Evolutionary conservation across 371 early-diverging fungal species (phyloP).

Genomic region (Hamiltosporidium magnivora): DNA sequence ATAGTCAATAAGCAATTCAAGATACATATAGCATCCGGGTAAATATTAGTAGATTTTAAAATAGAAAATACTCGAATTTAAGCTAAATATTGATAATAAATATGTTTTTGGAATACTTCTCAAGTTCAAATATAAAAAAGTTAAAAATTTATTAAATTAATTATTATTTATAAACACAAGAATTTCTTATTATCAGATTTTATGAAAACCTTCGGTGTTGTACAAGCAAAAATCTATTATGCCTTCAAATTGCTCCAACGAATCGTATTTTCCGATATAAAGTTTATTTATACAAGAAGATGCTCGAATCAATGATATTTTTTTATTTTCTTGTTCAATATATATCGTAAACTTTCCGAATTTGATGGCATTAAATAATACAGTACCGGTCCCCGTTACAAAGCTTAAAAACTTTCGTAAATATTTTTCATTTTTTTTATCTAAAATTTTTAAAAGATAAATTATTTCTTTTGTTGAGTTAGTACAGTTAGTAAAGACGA

Average conservation of each 20-base stretch:
- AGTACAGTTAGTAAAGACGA: constrained; percentile 7
- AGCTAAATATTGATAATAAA: no score
- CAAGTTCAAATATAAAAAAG: no score
- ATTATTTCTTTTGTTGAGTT: constrained; percentile 11
- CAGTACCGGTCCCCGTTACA: constrained; percentile 23
- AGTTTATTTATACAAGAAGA: constrained; percentile 21
- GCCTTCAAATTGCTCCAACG: constrained; percentile 13
- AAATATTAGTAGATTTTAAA: no score
- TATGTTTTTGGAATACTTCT: no score
- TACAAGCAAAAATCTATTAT: constrained; percentile 13
- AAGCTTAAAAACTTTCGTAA: constrained; percentile 21
- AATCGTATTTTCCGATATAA: constrained; percentile 16
- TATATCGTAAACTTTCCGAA: constrained; percentile 4
- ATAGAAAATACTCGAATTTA: no score
- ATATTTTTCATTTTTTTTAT: constrained; percentile 10
- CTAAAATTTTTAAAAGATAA: constrained; percentile 24
- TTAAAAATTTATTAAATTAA: no score
- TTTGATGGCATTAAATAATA: constrained; percentile 1
- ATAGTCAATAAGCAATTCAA: no score
- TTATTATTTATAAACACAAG: no score
- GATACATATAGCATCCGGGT: no score
- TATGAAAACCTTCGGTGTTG: constrained; percentile 41
- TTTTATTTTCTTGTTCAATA: constrained; percentile 7
- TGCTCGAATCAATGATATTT: constrained; percentile 15
- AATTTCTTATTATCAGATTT: not conserved